A percentile compares a stretch with the other conserved stretches of the same genome.
Conservation (phyloP, 2,329 filamentous ascomycete species). For the Pyricularia sp. region DNA sequence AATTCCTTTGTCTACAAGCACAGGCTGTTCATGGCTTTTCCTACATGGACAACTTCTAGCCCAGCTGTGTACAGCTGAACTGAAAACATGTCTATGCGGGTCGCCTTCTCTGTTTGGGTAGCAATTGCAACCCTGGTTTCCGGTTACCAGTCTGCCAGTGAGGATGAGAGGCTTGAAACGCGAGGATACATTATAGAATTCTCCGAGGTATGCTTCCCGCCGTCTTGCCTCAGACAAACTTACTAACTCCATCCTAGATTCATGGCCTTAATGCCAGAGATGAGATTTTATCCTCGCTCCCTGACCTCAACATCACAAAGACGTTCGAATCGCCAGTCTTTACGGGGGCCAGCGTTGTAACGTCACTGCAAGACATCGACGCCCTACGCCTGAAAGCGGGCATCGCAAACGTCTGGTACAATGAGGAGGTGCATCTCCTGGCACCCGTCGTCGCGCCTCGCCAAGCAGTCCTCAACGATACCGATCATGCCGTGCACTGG, state of each 20-base stretch:
- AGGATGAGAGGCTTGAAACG: background rate
- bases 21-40: background rate
- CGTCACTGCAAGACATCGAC: background rate
- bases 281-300: background rate
- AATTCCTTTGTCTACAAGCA: background rate
- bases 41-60: background rate
- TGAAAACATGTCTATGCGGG: background rate
- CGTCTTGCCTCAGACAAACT: background rate
- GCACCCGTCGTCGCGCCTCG: background rate
- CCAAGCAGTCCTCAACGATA: background rate
- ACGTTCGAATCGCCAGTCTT: background rate
- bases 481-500: constrained; percentile 3
- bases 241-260: background rate
- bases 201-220: background rate
- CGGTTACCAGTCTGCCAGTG: background rate
- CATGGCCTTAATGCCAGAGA: background rate
- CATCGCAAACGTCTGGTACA: background rate
- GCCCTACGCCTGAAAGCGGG: background rate
- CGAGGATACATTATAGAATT: background rate
- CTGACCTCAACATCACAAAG: background rate
- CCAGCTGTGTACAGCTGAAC: background rate
- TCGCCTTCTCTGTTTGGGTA: background rate
- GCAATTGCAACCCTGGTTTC: background rate
- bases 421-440: background rate
- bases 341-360: background rate